These are phyloP conservation scores for Dissophora ornata DNA, from an alignment of 192 early-diverging fungal genomes.

Conservation along the genomic window DNA sequence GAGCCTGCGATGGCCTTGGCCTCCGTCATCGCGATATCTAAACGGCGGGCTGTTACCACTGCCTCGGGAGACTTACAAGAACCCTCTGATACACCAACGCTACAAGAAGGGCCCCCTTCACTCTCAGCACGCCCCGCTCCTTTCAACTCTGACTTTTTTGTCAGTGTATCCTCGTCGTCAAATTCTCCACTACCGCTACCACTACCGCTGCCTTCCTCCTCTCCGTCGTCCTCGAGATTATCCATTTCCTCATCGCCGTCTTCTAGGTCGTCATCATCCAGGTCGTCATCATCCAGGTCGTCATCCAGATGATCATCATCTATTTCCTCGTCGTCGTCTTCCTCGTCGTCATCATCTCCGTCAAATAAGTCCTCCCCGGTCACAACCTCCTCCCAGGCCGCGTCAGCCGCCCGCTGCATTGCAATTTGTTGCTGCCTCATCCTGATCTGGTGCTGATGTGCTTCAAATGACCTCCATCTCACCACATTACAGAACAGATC, in stretches of 20 bases:
- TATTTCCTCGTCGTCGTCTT: slow-evolving; percentile 16
- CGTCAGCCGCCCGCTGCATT: slow-evolving; percentile 50
- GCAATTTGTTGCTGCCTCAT: slow-evolving; percentile 53
- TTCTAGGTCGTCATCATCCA: slow-evolving; percentile 9
- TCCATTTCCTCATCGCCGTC: slow-evolving; percentile 8
- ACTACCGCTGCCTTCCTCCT: slow-evolving; percentile 2
- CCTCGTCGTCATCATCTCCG: slow-evolving; percentile 22
- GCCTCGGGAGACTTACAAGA: no score
- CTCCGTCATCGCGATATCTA: no score
- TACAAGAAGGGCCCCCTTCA: neutral
- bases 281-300: slow-evolving; percentile 13
- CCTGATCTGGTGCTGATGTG: slow-evolving; percentile 51
- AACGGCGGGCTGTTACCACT: no score
- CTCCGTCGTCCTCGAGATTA: slow-evolving; percentile 2
- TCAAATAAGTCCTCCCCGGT: slow-evolving; percentile 39
- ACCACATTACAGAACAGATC: slow-evolving; percentile 53
- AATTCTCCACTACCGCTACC: neutral
- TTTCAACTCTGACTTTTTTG: neutral
- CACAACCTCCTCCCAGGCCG: slow-evolving; percentile 48
- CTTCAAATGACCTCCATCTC: slow-evolving; percentile 46
- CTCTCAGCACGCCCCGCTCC: no score
- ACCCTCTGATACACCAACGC: neutral
- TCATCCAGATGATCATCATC: slow-evolving; percentile 22
- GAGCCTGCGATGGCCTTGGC: no score
- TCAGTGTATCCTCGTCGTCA: neutral